Conservation (phyloP, 768 basidiomycete species). For the Macrolepiota fuliginosa region DNA sequence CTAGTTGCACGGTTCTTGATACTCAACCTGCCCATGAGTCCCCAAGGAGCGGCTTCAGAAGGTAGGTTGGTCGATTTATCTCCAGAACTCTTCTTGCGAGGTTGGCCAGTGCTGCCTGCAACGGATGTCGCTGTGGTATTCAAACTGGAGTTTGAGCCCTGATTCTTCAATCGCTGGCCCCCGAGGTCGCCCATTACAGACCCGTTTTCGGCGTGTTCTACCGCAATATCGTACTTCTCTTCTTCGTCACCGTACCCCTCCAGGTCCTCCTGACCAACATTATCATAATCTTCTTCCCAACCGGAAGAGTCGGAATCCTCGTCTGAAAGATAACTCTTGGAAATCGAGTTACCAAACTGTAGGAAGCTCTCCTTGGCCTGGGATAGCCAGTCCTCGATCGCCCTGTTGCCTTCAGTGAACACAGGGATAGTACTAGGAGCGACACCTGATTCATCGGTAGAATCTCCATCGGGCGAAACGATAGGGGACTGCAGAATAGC, state of each 20-base stretch:
- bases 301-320: slow-evolving; percentile 43
- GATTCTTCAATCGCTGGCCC: slow-evolving; percentile 29
- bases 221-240: slow-evolving; percentile 37
- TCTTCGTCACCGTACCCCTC: slow-evolving; percentile 29
- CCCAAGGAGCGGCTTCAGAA: slow-evolving; percentile 62
- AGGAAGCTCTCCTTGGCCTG: slow-evolving; percentile 66
- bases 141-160: slow-evolving; percentile 37
- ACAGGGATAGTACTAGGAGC: slow-evolving; percentile 17
- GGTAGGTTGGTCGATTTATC: slow-evolving; percentile 58
- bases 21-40: slow-evolving; percentile 69
- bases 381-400: slow-evolving; percentile 74
- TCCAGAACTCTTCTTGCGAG: slow-evolving; percentile 39
- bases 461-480: slow-evolving; percentile 30
- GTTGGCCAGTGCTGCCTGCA: slow-evolving; percentile 19
- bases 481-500: slow-evolving; percentile 34
- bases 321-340: slow-evolving; percentile 47
- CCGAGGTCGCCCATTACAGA: not conserved
- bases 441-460: slow-evolving; percentile 26
- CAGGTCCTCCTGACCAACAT: slow-evolving; percentile 29
- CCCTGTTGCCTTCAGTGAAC: slow-evolving; percentile 36
- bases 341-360: slow-evolving; percentile 60
- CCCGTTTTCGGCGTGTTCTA: slow-evolving; percentile 39
- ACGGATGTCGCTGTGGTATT: slow-evolving; percentile 30
- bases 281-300: slow-evolving; percentile 38
- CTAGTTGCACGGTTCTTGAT: slow-evolving; percentile 40